Evolutionary conservation across 495 filamentous ascomycete genomes (phyloP).

Genomic region (Talaromyces adpressus): DNA sequence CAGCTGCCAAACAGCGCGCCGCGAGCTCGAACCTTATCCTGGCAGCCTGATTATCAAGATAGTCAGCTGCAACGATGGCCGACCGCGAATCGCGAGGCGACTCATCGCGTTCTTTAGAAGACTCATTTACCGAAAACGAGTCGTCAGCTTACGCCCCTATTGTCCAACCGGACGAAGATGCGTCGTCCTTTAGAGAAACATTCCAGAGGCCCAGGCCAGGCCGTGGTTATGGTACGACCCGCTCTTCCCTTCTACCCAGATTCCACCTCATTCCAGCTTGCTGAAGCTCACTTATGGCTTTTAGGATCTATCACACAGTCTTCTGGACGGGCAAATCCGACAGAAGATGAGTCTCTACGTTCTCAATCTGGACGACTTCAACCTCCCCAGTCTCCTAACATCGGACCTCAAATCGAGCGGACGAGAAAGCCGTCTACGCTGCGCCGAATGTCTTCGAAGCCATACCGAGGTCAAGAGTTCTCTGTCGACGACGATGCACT

Average conservation of each 20-base stretch:
- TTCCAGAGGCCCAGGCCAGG: slow-evolving; percentile 16
- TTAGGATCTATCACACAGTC: slow-evolving; percentile 6
- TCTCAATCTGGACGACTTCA: slow-evolving; percentile 26
- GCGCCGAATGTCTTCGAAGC: slow-evolving; percentile 70
- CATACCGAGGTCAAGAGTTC: slow-evolving; percentile 80
- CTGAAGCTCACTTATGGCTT: background rate
- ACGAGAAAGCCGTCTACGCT: slow-evolving; percentile 65
- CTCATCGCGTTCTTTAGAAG: background rate
- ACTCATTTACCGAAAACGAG: background rate
- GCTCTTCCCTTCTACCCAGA: slow-evolving; percentile 17
- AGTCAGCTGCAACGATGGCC: slow-evolving; percentile 4
- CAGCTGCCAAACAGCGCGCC: background rate
- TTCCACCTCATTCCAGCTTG: background rate
- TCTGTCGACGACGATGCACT: slow-evolving; percentile 86
- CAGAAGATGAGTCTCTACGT: slow-evolving; percentile 9
- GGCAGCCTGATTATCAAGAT: background rate
- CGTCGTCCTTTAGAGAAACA: background rate
- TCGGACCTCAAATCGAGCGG: slow-evolving; percentile 47
- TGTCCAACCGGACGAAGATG: slow-evolving; percentile 5
- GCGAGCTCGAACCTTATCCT: background rate
- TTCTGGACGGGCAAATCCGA: background rate
- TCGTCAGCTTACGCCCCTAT: background rate
- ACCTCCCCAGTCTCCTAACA: slow-evolving; percentile 39
- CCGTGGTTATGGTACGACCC: slow-evolving; percentile 25
- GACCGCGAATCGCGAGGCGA: background rate